Base-by-base conservation (phyloP, 202 grass and related monocot species). In the Setaria italica region DNA sequence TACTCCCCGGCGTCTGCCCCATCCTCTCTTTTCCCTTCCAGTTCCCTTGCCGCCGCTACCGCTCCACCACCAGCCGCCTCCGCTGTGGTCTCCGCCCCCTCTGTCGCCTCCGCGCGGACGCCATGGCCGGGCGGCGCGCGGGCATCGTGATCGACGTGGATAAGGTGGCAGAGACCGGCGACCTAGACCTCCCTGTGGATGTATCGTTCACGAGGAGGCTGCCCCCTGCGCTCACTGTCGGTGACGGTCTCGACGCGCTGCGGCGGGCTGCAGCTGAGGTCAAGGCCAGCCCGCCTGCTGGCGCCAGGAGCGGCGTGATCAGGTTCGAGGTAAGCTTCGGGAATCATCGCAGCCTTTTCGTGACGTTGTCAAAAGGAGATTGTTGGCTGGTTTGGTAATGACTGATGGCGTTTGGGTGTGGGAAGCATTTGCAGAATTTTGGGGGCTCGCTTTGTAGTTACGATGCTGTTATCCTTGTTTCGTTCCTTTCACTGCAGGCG, bases 101-200 rank as follows among this genome's bases (percentile, higher is more conserved):
- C 53, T 29, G 30, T 46, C 45, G 25, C 19, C 76, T 49, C 10
- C 46, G 72, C 45, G 55, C 77, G 76, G 62, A 34, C 25, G 46
- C 85, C 47, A 47, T 45, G 70, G 46, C 81, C 39, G n/a, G 25
- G 77, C 39, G 60, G 33, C 70, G 20, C 67, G 73, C 37, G 33
- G 88, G 93, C 37, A 85, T 94, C 79, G 79, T 90, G 81, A 88
- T 98, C 73, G 87, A 93, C 72, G 91, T 82, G 42, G 88, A 98
- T 48, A 65, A 89, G 53, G 54, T 92, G 42, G 14, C 13, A 1
- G 85, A 90, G 5, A 32, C 77, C 20, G 88, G 68, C 0, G 75
- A 82, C 13, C 54, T 72, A 15, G 80, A 86, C 77, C 87, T 94
- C 25, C 86, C 93, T 11, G 86, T 95, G 0, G 91, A 94, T 16